Evolutionary conservation across 805 yeast species (phyloP), one percentile per base, ranked within the genome.

Genomic region (Candida pseudofarinosa): DNA sequence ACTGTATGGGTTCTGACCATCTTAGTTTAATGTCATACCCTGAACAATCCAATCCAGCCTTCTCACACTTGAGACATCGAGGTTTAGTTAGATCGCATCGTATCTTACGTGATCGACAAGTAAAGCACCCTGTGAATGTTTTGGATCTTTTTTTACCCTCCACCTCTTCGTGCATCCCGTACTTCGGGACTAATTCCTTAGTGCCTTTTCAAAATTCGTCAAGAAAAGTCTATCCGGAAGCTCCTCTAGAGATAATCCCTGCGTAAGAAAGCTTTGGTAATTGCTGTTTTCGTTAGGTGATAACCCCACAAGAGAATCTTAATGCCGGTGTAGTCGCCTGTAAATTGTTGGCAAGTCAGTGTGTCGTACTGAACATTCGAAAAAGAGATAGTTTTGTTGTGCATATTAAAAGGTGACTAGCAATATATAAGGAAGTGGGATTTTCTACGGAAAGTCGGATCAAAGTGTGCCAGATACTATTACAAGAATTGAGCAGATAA

Each of bases 41-140:
- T 20, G 83, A 88, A 55, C 97, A 89, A 3, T 69, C 66, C 19
- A 85, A 58, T 0, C 83, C 81, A 0, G 87, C 74, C 53, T 80
- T 81, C 33, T 69, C 68, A 60, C 97, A 89, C 44, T 85, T 73
- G n/a, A 62, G 57, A 62, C 97, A 89, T 12, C 65, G 58, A 0
- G 97, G 97, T 49, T 73, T 75, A 13, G 72, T 67, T 43, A 85
- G 67, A 58, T 88, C 96, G 61, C 97, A 89, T 44, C 85, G 81
- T 38, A 88, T 82, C 60, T 88, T 85, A 36, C 96, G 63, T 13
- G 82, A 68, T 35, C 96, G 73, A 55, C 97, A 88, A 0, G 96
- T 86, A 70, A 87, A 87, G 58, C 97, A 89, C 1, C 96, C 97
- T 0, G 86, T 81, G 56, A 87, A 88, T 0, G 93, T 81, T 57